Base-by-base conservation (phyloP, 1,284 basidiomycete genomes). In the Lentinula novae-zelandiae region DNA sequence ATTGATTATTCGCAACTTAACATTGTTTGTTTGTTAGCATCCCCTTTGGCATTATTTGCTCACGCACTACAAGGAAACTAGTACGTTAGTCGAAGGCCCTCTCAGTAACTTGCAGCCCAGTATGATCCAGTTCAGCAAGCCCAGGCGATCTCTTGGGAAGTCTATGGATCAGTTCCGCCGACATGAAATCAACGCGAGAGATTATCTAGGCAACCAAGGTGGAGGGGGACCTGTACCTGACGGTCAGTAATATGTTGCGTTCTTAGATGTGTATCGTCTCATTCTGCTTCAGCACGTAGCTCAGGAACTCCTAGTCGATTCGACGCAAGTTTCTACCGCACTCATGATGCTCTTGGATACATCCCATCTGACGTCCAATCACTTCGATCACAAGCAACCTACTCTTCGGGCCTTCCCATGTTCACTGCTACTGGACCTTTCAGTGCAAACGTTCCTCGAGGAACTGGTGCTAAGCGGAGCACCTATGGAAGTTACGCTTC, bases 81-180 rank as follows among this genome's bases (percentile, higher is more conserved):
- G 81, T 60, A 90, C 87, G 69, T 87, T 99, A 53, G 97, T 99
- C 33, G 97, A 99, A 74, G 97, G 97, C 2, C 94, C 96, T 1
- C 81, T 99, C 57, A 96, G 88, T 74, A 99, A 99, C 75, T 78
- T 99, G 42, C 97, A 98, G 73, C 84, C 95, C 5, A 96, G 93
- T 76, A 96, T 99, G 96, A 98, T 99, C 61, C 97, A 98, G 72
- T 98, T 99, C 78, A 94, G 91, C 81, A 95, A 96, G 75, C 95
- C 96, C 17, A 86, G 94, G 58, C 89, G 93, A 60, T 85, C 93
- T 5, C 81, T 94, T 22, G 83, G 83, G 64, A 93, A 93, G 72
- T 89, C 92, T 1, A 89, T 94, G 84, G 94, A 96, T 67, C 92
- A 91, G 60, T 96, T 93, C 83, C 87, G 91, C 61, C 84, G 93